Evolutionary conservation across 148 eudicot genomes (phyloP).

Genomic region (Amaranthus palmeri): DNA sequence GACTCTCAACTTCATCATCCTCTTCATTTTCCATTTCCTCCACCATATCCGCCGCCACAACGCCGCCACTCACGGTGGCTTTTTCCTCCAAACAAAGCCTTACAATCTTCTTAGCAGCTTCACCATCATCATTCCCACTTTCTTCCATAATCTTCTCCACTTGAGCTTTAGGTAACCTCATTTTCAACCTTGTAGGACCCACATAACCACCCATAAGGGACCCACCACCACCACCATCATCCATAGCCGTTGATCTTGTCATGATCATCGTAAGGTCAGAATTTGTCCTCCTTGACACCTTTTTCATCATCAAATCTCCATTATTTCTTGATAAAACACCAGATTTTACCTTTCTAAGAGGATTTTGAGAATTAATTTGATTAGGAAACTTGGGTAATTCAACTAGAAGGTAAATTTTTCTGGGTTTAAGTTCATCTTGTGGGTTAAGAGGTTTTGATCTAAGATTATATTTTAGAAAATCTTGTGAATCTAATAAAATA

Average conservation of each 20-base stretch:
- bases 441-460: constrained; percentile 56
- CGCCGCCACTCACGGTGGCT: neutral
- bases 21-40: constrained; percentile 6
- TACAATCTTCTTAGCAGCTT: constrained; percentile 50
- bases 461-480: constrained; percentile 45
- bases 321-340: constrained; percentile 17
- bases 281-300: constrained; percentile 32
- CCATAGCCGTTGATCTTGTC: constrained; percentile 14
- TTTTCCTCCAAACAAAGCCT: constrained; percentile 34
- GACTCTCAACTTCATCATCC: neutral
- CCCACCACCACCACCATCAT: neutral
- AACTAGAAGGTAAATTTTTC: constrained; percentile 62
- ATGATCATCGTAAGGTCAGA: constrained; percentile 31
- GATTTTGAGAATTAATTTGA: neutral
- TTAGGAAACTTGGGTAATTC: constrained; percentile 48
- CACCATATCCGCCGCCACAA: neutral
- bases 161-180: constrained; percentile 54
- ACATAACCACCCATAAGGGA: neutral
- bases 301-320: constrained; percentile 31
- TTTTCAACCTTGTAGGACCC: constrained; percentile 48
- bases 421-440: constrained; percentile 37
- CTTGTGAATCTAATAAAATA: constrained; percentile 54
- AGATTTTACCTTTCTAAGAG: constrained; percentile 35
- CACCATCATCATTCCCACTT: constrained; percentile 50
- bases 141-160: constrained; percentile 48